Base-by-base conservation (phyloP, 2,329 filamentous ascomycete genomes). In the Apiospora marii region DNA sequence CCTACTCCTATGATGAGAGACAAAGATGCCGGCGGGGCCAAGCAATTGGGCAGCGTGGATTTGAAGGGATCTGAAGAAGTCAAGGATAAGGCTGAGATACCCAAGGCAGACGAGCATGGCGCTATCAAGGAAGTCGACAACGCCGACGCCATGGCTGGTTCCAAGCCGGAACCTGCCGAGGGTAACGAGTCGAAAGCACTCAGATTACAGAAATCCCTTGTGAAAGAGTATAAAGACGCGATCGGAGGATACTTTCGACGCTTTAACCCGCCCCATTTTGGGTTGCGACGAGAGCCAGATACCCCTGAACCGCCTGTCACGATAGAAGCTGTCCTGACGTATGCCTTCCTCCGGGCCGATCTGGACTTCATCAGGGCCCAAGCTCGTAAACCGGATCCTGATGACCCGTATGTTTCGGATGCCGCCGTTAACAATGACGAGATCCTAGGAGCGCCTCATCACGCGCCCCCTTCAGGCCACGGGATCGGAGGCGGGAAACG, bases 181-280 rank as follows among this genome's bases (percentile, higher is more conserved):
- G 84, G 85, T 24, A 87, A 86, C 49, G 88, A 87, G 46, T 82
- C 85, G 34, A 92, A 90, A 75, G 91, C 93, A 16, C 85, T 92
- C 72, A 85, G 90, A 71, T 84, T 98, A 69, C 92, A 97, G 81
- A 89, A 86, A 72, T 86, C 88, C 22, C 87, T 98, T 13, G 88
- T 98, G 37, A 85, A 88, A 49, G 89, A 92, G 71, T 99, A 97
- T 91, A 93, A 92, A 80, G 89, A 91, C 73, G 92, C 94, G 0
- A 93, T 99, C 7, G 96, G 96, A 68, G 96, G 96, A 44, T 99
- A 99, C 83, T 99, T 98, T 80, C 91, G 93, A 73, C 91, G 96
- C 61, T 98, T 98, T 84, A 92, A 91, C 76, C 96, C 96, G 0
- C 88, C 93, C 68, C 89, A 93, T 82, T 98, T 98, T 77, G 82